Evolutionary conservation across 306 rosid species (phyloP).

Genomic region (Fragaria ananassa): DNA sequence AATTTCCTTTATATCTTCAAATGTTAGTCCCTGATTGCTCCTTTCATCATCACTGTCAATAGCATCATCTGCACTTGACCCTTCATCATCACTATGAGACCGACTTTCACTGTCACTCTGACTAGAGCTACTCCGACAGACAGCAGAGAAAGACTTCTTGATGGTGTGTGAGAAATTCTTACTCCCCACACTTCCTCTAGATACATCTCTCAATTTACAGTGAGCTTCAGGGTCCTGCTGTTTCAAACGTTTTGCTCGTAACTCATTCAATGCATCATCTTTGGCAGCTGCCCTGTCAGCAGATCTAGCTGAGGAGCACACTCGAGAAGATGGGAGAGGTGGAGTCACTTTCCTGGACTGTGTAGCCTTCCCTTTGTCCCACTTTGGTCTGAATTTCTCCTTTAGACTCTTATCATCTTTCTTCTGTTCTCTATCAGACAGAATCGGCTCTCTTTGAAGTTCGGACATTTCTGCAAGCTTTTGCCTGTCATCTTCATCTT

Average conservation of each 20-base stretch:
- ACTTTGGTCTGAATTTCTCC: conserved; percentile 68
- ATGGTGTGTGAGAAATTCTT: conserved; percentile 48
- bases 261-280: conserved; percentile 86
- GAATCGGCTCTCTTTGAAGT: conserved; percentile 92
- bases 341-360: conserved; percentile 55
- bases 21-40: conserved; percentile 48
- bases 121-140: conserved; percentile 65
- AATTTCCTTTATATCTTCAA: conserved; percentile 76
- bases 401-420: conserved; percentile 68
- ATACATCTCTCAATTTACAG: conserved; percentile 49
- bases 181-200: conserved; percentile 50
- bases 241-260: conserved; percentile 88
- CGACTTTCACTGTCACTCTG: conserved; percentile 81
- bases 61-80: conserved; percentile 61
- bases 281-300: conserved; percentile 83
- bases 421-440: conserved; percentile 80
- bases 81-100: conserved; percentile 76
- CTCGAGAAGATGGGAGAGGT: conserved; percentile 63
- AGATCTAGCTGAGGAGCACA: conserved; percentile 71
- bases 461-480: conserved; percentile 94
- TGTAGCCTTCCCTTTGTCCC: conserved; percentile 58
- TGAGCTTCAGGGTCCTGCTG: conserved; percentile 80
- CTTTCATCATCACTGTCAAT: conserved; percentile 80
- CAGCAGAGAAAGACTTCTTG: conserved; percentile 49
- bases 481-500: conserved; percentile 67